Evolutionary conservation across 139 green algal genomes (phyloP), one percentile per base, ranked within the genome.

Genomic region (Chara braunii): DNA sequence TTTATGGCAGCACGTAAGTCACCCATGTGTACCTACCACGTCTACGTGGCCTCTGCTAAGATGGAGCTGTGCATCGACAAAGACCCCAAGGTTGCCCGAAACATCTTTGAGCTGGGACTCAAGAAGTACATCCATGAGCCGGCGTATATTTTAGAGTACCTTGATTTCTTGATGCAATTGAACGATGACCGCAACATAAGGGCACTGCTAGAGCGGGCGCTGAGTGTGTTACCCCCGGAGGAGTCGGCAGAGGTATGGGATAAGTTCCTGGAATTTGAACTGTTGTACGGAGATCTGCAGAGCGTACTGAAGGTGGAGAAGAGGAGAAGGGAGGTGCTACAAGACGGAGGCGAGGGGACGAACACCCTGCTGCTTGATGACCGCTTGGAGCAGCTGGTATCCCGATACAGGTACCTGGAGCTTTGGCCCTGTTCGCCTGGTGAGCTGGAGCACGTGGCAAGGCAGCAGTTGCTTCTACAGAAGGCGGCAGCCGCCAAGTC

Each of bases 51-150:
- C 2, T 80, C 79, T 0, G 90, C 90, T 0, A 50, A 83, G 18
- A 75, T 96, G 68, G 90, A 96, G 80, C 94, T 86, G 85, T 58
- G 64, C 8, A 60, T 75, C 28, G 81, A 82, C 43, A 83, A 86
- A 8, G 83, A 87, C 29, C 3, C 42, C 30, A 64, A 74, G 43
- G 83, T 92, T 3, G 85, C 90, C 2, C 79, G 85, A 35, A 92
- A 94, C 65, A 90, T 96, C 52, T 94, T 94, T 60, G 90, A 96
- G 74, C 81, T 93, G 75, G 90, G 90, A 0, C 75, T 96, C 32
- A 85, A 92, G 59, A 61, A 60, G 32, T 82, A 78, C 64, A 55
- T 86, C 30, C 60, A 42, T 34, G 64, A 83, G 51, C 81, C 87
- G 2, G 74, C 74, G 3, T 95, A 87, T 60, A 78, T 95, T 6